Base-by-base conservation (phyloP, 805 yeast genomes). In the Lachancea waltii region DNA sequence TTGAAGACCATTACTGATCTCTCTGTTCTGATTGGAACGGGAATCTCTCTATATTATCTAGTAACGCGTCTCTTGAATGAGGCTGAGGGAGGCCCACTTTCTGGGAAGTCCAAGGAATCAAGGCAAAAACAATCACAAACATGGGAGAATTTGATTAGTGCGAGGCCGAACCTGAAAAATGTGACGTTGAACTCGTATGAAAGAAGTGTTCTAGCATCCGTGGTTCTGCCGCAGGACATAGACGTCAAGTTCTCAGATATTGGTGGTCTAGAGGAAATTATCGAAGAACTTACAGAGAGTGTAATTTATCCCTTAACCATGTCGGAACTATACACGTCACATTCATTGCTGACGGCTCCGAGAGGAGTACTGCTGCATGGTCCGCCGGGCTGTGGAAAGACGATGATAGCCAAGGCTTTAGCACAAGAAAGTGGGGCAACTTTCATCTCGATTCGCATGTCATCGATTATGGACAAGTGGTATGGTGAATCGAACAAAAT, bases 341-440 rank as follows among this genome's bases (percentile, higher is more conserved):
- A 81, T 48, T 77, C 85, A 37, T 68, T 90, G 37, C 66, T 90
- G 18, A 85, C 83, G 53, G 90, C 95, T 1, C 98, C 98, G 2
- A 87, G 85, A 54, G 98, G 98, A 28, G 97, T 90, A 3, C 64
- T 90, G 24, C 69, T 89, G 34, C 80, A 85, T 55, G 97, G 97
- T 0, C 97, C 97, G 3, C 97, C 97, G 0, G 97, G 97, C 0
- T 90, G 97, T 60, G 97, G 97, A 39, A 90, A 90, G 63, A 90
- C 97, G 3, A 85, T 90, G 96, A 68, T 90, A 50, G 97, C 97
- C 7, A 90, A 89, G 61, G 97, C 97, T 0, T 72, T 90, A 26
- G 97, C 97, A 1, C 73, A 77, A 40, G 96, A 89, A 59, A 80
- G 94, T 48, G 86, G 85, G 1, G 97, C 97, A 0, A 86, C 81